These are phyloP conservation scores for Aquanectria penicillioides DNA, from an alignment of 2,329 filamentous ascomycete genomes.

Conservation along the genomic window DNA sequence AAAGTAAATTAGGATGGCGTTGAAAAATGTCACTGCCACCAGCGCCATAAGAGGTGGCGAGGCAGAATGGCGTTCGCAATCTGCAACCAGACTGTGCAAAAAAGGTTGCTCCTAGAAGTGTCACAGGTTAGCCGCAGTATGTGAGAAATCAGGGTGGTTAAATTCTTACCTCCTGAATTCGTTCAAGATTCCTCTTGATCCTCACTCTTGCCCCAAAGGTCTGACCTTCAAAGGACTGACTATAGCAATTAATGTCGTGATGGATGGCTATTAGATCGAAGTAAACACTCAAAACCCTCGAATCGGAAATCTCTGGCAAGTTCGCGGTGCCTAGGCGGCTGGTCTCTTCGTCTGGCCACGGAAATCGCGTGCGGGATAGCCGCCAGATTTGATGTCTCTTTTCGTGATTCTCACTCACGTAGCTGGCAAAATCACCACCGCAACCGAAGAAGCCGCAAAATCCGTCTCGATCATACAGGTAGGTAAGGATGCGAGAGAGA, in stretches of 20 bases:
- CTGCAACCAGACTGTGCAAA: constrained; percentile 3
- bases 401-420: constrained; percentile 21
- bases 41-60: constrained; percentile 19
- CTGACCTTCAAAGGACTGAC: constrained; percentile 8
- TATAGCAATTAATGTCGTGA: constrained; percentile 24
- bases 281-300: constrained; percentile 15
- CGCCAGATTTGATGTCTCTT: constrained; percentile 15
- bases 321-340: neutral
- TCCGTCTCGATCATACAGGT: constrained; percentile 23
- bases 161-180: constrained; percentile 11
- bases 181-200: constrained; percentile 12
- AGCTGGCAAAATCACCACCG: constrained; percentile 10
- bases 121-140: neutral
- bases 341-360: neutral
- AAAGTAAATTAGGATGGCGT: constrained; percentile 19
- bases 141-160: too few species aligned
- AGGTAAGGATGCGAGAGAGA: constrained; percentile 15
- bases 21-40: constrained; percentile 17
- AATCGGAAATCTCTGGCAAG: neutral
- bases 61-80: neutral
- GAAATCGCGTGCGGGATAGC: constrained; percentile 8
- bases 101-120: constrained; percentile 8
- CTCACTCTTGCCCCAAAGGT: neutral
- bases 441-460: constrained; percentile 27
- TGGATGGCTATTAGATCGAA: constrained; percentile 22